Base-by-base conservation (phyloP, 306 rosid genomes). In the Sechiopsis laciniata region DNA sequence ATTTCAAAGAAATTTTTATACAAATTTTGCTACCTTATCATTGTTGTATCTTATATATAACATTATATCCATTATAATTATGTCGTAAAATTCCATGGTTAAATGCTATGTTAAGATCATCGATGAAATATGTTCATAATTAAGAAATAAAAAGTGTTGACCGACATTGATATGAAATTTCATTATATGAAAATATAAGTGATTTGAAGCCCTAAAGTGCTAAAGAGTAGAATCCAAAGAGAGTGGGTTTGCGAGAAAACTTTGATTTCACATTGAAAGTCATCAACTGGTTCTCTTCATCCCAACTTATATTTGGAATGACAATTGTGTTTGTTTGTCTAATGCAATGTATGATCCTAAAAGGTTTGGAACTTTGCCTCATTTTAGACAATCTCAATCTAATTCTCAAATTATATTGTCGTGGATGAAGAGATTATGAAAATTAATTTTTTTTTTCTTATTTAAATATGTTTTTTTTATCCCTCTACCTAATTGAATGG, bases 321-420 rank as follows among this genome's bases (percentile, higher is more conserved):
- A 67, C 55, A 67, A 22, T 37, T 37, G 26, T 17, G 16, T 16
- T 20, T 67, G 35, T 67, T 67, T 35, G 72, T 67, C 17, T 45
- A 35, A 67, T 67, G 1, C 72, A 45, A 46, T 67, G 72, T 55
- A 67, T 45, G n/a, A 6, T 67, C 17, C 35, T 45, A 67, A 46
- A 46, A 20, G 53, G 50, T 67, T 67, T 67, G 55, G 72, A 46
- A 46, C 13, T 67, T 67, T 42, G 72, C 55, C 72, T 45, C 19
- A 46, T 67, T 67, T 67, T 67, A 67, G 55, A 17, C 72, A 17
- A 67, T 55, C 72, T 16, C 72, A 67, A 45, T 67, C 55, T 20
- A 67, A 9, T 46, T 67, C 32, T 50, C 52, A 63, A 63, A 63
- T 63, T 35, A 21, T 63, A 8, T 2, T 63, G 70, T 63, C 8